Base-by-base conservation (phyloP, 73 alveolate genomes). In the Symbiodinium pilosum region DNA sequence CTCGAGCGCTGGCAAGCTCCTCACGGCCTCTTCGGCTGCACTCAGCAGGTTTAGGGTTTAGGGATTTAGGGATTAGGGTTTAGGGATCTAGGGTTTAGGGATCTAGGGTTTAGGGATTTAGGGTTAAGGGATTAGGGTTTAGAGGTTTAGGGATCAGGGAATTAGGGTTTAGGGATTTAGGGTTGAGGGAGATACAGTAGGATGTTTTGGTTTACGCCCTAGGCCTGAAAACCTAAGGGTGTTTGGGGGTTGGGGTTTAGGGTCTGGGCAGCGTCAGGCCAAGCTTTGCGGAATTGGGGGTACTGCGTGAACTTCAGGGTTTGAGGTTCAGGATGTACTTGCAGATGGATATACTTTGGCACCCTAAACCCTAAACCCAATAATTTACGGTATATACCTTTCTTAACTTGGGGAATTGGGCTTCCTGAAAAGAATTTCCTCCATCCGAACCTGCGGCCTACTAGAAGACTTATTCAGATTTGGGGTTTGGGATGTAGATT, bases 1-100 rank as follows among this genome's bases (percentile, higher is more conserved):
- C 54, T 88, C 95, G 26, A 41, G 56, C 21, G 95, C 95, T 7
- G 95, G 95, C 34, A 88, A 88, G 73, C 44, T 88, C 69, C 95
- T 88, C 39, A 88, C 95, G 38, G 95, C 69, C 5, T 4, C 86
- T 11, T n/a, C 47, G 86, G 26, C 30, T 43, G 30, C 0, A 75
- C 47, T 2, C 0, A 9, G 47, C 24, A 11, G 43, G 24, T 2
- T 30, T 36, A 26, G 30, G 28, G 85, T 0, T 12, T 28, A n/a
- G 43, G 85, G 28, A n/a, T 4, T 12, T 12, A 30, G 86, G 30
- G 0, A 75, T n/a, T 2, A 4, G 47, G 47, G 43, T 4, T 30
- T 2, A 26, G 43, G 42, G 43, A 9, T 2, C 8, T 36, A 26
- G 30, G 28, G 85, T 0, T 12, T 28, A n/a, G 43, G 85, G 28